phyloP scores from a whole-genome alignment of 371 early-diverging fungal genomes.

The Nematocida ironsii region DNA sequence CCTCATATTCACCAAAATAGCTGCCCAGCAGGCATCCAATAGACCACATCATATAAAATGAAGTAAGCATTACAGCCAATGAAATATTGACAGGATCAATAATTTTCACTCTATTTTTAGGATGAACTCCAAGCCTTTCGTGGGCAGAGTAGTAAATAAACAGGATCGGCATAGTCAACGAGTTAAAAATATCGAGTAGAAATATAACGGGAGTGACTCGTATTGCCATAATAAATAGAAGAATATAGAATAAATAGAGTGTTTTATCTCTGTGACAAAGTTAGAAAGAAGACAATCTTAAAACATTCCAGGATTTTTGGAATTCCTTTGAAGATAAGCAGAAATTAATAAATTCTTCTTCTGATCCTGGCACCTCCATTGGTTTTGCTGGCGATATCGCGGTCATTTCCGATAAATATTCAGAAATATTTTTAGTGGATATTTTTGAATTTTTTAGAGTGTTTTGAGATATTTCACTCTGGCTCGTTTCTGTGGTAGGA shows the following conservation, averaged over 20 bases:
- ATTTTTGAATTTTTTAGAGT: no score
- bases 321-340: constrained; percentile 35
- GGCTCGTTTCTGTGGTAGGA: background rate
- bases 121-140: background rate
- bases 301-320: constrained; percentile 24
- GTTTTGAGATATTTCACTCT: background rate
- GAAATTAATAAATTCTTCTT: constrained; percentile 36
- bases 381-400: constrained; percentile 3
- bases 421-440: background rate
- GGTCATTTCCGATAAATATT: constrained; percentile 1
- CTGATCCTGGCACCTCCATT: background rate
- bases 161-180: constrained; percentile 19
- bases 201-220: constrained; percentile 45
- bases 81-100: constrained; percentile 17
- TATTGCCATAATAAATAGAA: constrained; percentile 23
- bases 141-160: constrained; percentile 35
- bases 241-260: constrained; percentile 1
- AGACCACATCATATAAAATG: constrained; percentile 51
- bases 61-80: constrained; percentile 25
- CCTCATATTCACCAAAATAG: constrained; percentile 33
- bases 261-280: constrained; percentile 55
- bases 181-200: constrained; percentile 28
- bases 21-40: constrained; percentile 22
- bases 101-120: background rate
- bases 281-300: constrained; percentile 20